These are phyloP conservation scores for Stropharia rugosoannulata DNA, from an alignment of 768 basidiomycete genomes.

Conservation along the genomic window DNA sequence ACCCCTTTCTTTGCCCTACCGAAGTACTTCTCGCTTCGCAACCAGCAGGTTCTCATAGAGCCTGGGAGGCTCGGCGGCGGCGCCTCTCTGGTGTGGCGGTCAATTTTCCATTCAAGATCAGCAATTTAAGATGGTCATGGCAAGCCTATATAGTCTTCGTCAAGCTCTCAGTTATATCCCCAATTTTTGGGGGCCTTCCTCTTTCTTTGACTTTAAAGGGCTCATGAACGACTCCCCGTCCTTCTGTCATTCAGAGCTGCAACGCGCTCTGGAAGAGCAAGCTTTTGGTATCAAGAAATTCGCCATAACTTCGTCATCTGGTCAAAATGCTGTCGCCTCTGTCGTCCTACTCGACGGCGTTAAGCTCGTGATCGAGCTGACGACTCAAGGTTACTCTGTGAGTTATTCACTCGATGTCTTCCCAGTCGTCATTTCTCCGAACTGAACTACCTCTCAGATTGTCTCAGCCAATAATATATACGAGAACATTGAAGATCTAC, in stretches of 20 bases:
- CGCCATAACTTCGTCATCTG: slow-evolving; percentile 35
- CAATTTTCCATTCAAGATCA: slow-evolving; percentile 20
- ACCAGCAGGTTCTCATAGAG: slow-evolving; percentile 14
- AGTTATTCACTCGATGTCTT: slow-evolving; percentile 11
- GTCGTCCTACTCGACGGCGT: slow-evolving; percentile 60
- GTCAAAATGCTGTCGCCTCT: slow-evolving; percentile 49
- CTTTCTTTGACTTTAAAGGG: slow-evolving; percentile 3
- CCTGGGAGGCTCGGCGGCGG: slow-evolving; percentile 17
- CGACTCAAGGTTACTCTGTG: slow-evolving; percentile 57
- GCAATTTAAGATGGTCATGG: slow-evolving; percentile 15
- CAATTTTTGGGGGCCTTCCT: slow-evolving; percentile 15
- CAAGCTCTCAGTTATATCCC: slow-evolving; percentile 17
- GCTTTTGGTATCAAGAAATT: slow-evolving; percentile 53
- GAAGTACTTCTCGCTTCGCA: slow-evolving; percentile 19
- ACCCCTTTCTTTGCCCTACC: slow-evolving; percentile 14
- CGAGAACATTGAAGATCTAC: slow-evolving; percentile 61
- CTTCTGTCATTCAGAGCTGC: slow-evolving; percentile 52
- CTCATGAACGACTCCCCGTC: slow-evolving; percentile 20
- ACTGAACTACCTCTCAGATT: slow-evolving; percentile 12
- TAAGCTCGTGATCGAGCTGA: slow-evolving; percentile 44
- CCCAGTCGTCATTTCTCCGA: slow-evolving; percentile 2
- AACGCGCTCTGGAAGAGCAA: slow-evolving; percentile 55
- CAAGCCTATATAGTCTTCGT: slow-evolving; percentile 26
- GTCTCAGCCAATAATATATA: slow-evolving; percentile 24
- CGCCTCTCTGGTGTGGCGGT: slow-evolving; percentile 16